Conservation (phyloP, 257 asterid genomes). For the Striga asiatica region DNA sequence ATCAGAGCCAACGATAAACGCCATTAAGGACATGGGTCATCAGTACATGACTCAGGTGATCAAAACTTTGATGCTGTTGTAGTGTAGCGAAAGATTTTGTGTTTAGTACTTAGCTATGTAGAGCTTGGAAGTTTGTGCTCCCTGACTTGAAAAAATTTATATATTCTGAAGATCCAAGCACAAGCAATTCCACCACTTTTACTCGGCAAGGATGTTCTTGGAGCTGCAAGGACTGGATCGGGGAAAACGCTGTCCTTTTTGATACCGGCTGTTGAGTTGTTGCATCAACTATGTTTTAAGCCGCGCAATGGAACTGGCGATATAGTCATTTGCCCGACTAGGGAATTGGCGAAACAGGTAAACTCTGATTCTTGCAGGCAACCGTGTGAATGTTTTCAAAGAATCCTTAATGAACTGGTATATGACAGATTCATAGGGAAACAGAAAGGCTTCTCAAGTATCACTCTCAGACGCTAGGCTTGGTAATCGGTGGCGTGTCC, state of each 20-base stretch:
- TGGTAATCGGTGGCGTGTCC: slow-evolving; percentile 50
- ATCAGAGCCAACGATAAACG: not conserved
- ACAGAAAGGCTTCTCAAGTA: slow-evolving; percentile 60
- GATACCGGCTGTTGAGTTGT: not conserved
- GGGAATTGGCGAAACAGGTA: not conserved
- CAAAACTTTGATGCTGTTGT: not conserved
- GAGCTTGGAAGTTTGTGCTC: no score
- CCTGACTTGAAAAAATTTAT: no score
- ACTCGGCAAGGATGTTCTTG: not conserved
- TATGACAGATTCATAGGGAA: slow-evolving; percentile 56
- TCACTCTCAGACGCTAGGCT: slow-evolving; percentile 64
- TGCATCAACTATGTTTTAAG: not conserved
- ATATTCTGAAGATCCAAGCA: not conserved
- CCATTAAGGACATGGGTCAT: not conserved
- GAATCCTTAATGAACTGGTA: no score
- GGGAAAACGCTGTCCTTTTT: not conserved
- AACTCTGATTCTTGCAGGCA: no score
- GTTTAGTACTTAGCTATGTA: no score
- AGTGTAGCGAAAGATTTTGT: no score
- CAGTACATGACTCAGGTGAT: not conserved
- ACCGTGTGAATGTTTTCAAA: no score
- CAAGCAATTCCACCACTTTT: not conserved
- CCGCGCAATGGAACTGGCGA: not conserved
- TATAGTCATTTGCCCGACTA: not conserved
- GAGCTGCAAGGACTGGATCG: not conserved